These are phyloP conservation scores for Aeschynomene evenia DNA, from an alignment of 306 rosid species.

Conservation along the genomic window DNA sequence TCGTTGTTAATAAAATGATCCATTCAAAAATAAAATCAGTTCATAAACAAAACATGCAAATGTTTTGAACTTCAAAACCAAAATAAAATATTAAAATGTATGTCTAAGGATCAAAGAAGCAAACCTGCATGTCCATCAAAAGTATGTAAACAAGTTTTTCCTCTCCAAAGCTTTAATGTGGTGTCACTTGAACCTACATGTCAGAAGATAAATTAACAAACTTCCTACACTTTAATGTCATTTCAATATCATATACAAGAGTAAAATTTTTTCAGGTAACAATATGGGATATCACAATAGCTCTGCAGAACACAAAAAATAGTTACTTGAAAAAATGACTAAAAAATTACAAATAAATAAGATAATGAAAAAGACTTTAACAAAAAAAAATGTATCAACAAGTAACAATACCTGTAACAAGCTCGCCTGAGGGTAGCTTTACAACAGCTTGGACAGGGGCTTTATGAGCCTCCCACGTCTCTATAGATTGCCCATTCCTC, in stretches of 20 bases:
- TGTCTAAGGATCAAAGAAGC: conserved; percentile 21
- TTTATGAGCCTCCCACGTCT: conserved; percentile 89
- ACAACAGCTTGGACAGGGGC: conserved; percentile 77
- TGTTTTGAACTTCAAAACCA: conserved; percentile 14
- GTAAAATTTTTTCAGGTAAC: neutral
- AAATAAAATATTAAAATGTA: neutral
- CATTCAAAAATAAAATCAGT: conserved; percentile 16
- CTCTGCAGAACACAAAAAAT: neutral
- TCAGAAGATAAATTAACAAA: conserved; percentile 26
- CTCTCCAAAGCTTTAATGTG: conserved; percentile 87
- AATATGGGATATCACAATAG: neutral
- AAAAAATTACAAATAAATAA: conserved; percentile 2
- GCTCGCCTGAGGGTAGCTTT: conserved; percentile 85
- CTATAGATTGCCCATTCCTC: conserved; percentile 70
- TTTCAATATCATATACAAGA: conserved; percentile 4
- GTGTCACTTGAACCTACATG: conserved; percentile 83
- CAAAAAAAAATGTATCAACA: conserved; percentile 14
- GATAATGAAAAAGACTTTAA: conserved; percentile 1
- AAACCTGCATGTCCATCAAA: conserved; percentile 89
- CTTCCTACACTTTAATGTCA: conserved; percentile 13
- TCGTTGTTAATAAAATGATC: neutral
- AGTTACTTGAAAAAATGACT: neutral
- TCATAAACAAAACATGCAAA: conserved; percentile 13
- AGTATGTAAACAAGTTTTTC: conserved; percentile 71
- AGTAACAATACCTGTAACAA: conserved; percentile 65